phyloP scores from a whole-genome alignment of 495 filamentous ascomycete species.

The Rhizodiscina lignyota region DNA sequence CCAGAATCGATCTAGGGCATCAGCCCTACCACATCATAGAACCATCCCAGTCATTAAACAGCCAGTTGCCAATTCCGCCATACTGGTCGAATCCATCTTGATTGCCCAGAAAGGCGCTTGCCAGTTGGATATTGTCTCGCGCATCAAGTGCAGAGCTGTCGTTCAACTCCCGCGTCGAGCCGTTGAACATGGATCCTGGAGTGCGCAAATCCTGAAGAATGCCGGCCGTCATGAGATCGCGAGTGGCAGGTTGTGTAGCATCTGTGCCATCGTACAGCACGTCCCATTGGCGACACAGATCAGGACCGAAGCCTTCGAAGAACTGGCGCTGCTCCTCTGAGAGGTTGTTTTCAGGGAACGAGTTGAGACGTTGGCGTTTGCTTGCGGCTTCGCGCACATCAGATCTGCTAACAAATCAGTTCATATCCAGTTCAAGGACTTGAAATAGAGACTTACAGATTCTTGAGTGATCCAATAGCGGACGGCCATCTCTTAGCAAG shows the following conservation, averaged over 20 bases:
- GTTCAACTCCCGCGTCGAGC: too few species aligned
- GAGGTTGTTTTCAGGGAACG: constrained; percentile 10
- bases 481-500: constrained; percentile 11
- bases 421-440: not conserved
- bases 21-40: not conserved
- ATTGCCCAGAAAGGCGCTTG: not conserved
- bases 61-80: constrained; percentile 5
- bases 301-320: constrained; percentile 11
- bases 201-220: constrained; percentile 10
- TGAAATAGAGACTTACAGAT: constrained; percentile 6
- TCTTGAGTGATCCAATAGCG: constrained; percentile 9
- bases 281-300: constrained; percentile 11
- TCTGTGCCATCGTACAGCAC: constrained; percentile 6
- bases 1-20: too few species aligned
- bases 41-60: constrained; percentile 4
- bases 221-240: constrained; percentile 12
- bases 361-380: constrained; percentile 4
- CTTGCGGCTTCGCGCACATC: constrained; percentile 10
- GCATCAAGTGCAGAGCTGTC: too few species aligned
- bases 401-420: constrained; percentile 1
- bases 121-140: not conserved
- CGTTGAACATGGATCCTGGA: constrained; percentile 1
- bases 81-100: constrained; percentile 2
- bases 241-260: not conserved
- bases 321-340: constrained; percentile 7